These are phyloP conservation scores for Penicillium cinerascens DNA, from an alignment of 495 filamentous ascomycete genomes.

Conservation along the genomic window DNA sequence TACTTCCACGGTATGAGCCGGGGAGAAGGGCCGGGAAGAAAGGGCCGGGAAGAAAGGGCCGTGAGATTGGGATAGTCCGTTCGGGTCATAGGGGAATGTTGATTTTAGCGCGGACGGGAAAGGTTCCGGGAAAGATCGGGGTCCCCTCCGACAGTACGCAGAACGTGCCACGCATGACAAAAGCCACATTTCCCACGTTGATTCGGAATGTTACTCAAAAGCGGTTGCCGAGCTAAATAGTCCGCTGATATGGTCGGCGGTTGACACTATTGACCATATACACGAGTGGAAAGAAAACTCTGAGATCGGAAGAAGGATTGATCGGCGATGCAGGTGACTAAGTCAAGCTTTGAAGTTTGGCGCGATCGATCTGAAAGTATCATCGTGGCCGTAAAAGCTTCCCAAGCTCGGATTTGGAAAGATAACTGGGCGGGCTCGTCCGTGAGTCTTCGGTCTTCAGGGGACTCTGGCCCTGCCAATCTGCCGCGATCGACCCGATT, in stretches of 20 bases:
- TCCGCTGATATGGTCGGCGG: neutral
- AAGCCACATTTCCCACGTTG: neutral
- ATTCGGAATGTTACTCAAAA: neutral
- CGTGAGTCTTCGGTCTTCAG: neutral
- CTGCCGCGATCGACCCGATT: neutral
- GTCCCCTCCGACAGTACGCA: neutral
- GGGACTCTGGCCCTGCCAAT: neutral
- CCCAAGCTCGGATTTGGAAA: neutral
- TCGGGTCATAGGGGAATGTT: neutral
- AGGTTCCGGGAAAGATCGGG: conserved; percentile 1
- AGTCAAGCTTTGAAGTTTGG: neutral
- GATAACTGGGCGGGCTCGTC: neutral
- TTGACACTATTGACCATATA: neutral
- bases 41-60: neutral
- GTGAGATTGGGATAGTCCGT: conserved; percentile 12
- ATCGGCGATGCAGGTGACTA: conserved; percentile 12
- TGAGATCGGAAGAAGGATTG: neutral
- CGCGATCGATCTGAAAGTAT: conserved; percentile 3
- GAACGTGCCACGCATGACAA: conserved; percentile 1
- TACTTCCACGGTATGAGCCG: neutral
- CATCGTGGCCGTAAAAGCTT: neutral
- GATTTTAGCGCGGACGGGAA: conserved; percentile 3
- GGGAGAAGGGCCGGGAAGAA: neutral
- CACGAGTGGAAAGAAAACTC: neutral
- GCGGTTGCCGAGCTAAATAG: too few relatives aligned